Evolutionary conservation across 2,329 filamentous ascomycete genomes (phyloP), one percentile per base, ranked within the genome.

Genomic region (Epichloe elymi): DNA sequence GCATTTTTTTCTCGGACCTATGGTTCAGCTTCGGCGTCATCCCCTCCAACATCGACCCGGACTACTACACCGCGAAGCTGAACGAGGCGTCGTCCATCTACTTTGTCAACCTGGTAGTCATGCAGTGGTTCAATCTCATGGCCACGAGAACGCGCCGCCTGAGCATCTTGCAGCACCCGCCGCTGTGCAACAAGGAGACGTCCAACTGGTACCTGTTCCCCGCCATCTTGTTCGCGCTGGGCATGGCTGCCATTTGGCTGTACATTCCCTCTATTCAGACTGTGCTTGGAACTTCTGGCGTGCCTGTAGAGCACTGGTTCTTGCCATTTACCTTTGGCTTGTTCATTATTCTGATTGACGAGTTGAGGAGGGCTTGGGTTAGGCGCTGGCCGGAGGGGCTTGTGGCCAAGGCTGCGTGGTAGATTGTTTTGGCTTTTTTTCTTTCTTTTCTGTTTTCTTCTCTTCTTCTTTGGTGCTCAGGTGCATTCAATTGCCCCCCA

Each of bases 121-220:
- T 90, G 84, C 83, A 87, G 72, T 83, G 82, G 73, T 88, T 88
- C 71, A 87, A 85, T 61, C 71, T 89, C 4, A 75, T 89, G 60
- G 80, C 81, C 1, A 74, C 86, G 5, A 74, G 85, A 15, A 90
- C 80, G 1, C 72, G 82, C 1, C 73, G 78, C 1, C 71, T 84
- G 20, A 78, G 78, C 51, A 78, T 90, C 56, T 81, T 90, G 63
- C 82, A 87, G 61, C 85, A 89, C 57, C 80, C 82, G 3, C 85
- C 85, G 0, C 55, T 77, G 7, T 81, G 84, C 64, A 84, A 84
- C 62, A 76, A 73, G 58, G 62, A 67, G 11, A 86, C 82, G 0
- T 74, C 79, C 60, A 90, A 90, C 61, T 67, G 78, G 59, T 80
- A 80, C 43, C 71, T 90, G 0, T 82, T 88, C 61, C 83, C 83